Conservation (phyloP, 345 rosid species). For the Eucalyptus erythrocorys region DNA sequence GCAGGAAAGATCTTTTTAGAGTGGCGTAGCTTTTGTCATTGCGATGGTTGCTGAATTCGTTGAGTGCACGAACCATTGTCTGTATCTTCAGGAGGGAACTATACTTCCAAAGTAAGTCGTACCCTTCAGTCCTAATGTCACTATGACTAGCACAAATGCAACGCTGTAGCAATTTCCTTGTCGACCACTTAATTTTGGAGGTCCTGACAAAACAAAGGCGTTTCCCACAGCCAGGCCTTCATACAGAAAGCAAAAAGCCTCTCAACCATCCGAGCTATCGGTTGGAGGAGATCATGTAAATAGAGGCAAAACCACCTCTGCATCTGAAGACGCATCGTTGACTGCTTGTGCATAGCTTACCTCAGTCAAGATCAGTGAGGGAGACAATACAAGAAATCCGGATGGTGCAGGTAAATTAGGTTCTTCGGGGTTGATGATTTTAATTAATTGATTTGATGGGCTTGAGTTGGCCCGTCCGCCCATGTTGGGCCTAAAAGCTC, state of each 20-base stretch:
- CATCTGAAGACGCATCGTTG: conserved; percentile 43
- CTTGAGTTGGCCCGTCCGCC: no score
- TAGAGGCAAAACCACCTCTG: conserved; percentile 14
- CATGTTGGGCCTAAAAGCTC: no score
- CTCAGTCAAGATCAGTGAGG: conserved; percentile 61
- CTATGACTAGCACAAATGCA: background rate
- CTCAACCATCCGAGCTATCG: conserved; percentile 37
- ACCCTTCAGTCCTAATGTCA: background rate
- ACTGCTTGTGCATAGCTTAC: conserved; percentile 64
- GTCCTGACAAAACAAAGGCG: background rate
- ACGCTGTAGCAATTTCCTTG: background rate
- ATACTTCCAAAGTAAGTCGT: conserved; percentile 54
- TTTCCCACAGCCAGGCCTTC: conserved; percentile 50
- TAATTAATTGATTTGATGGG: no score
- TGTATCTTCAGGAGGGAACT: conserved; percentile 75
- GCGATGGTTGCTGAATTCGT: conserved; percentile 87
- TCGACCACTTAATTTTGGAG: background rate
- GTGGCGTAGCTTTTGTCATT: conserved; percentile 76
- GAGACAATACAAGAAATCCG: conserved; percentile 70
- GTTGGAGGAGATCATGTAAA: conserved; percentile 20
- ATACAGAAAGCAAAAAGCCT: conserved; percentile 38
- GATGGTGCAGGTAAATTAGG: conserved; percentile 61
- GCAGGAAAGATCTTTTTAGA: conserved; percentile 71
- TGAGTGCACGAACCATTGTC: conserved; percentile 85
- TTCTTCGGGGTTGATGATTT: background rate